phyloP scores from a whole-genome alignment of 805 yeast genomes.

The Barnettozyma californica region DNA sequence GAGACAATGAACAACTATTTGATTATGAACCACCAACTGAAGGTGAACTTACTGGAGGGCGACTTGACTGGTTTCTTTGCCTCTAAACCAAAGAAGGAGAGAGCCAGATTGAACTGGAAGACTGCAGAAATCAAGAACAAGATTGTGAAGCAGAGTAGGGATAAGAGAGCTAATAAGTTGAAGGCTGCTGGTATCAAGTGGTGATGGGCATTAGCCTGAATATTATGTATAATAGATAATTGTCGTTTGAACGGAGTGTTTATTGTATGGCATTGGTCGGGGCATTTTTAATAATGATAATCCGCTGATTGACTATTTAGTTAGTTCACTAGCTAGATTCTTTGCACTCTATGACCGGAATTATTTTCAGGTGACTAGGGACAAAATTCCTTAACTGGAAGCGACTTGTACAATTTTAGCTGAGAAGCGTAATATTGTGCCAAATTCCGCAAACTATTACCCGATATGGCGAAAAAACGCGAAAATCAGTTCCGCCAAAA shows the following conservation, averaged over 20 bases:
- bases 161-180: conserved; percentile 3
- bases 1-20: conserved; percentile 96
- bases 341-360: too few species aligned
- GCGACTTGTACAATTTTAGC: too few species aligned
- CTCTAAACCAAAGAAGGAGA: conserved; percentile 28
- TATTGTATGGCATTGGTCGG: too few species aligned
- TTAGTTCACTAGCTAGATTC: too few species aligned
- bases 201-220: not conserved
- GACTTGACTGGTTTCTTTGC: conserved; percentile 27
- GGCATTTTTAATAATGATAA: too few species aligned
- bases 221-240: not conserved
- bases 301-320: too few species aligned
- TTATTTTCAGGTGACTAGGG: too few species aligned
- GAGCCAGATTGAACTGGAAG: not conserved
- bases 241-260: not conserved
- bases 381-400: too few species aligned
- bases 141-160: conserved; percentile 1
- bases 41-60: conserved; percentile 56
- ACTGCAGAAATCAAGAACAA: conserved; percentile 1
- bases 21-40: conserved; percentile 79
- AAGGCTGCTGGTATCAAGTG: conserved; percentile 7
- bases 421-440: not conserved
- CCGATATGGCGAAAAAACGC: conserved; percentile 2
- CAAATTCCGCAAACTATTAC: not conserved
- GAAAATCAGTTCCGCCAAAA: not conserved